A percentile compares a stretch with the other conserved stretches of the same genome.
These are phyloP conservation scores for Aspergillus sparsus DNA, from an alignment of 495 filamentous ascomycete species.

Conservation along the genomic window DNA sequence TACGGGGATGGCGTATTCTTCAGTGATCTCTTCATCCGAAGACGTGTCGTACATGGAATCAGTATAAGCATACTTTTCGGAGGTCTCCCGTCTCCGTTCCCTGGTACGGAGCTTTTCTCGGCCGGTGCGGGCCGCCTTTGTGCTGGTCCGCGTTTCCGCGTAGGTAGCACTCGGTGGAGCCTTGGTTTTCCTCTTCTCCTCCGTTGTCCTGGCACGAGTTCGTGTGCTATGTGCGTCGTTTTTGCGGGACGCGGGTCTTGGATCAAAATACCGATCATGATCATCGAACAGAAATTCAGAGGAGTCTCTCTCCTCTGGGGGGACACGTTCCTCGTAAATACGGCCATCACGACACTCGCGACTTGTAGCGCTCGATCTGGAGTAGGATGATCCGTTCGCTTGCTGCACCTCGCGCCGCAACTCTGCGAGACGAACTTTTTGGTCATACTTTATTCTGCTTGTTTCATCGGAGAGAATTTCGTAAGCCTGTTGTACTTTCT, in stretches of 20 bases:
- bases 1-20: slow-evolving; percentile 27
- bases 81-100: slow-evolving; percentile 49
- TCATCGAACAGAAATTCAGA: slow-evolving; percentile 44
- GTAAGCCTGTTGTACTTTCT: slow-evolving; percentile 90
- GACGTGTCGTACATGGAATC: slow-evolving; percentile 18
- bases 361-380: slow-evolving; percentile 23
- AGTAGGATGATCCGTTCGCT: slow-evolving; percentile 37
- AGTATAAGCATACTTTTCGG: slow-evolving; percentile 40
- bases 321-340: slow-evolving; percentile 49
- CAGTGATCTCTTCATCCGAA: slow-evolving; percentile 37
- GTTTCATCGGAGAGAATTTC: slow-evolving; percentile 83
- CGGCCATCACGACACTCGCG: slow-evolving; percentile 50
- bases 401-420: slow-evolving; percentile 51
- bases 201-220: slow-evolving; percentile 32
- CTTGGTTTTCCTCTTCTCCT: slow-evolving; percentile 44
- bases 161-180: slow-evolving; percentile 29
- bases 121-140: slow-evolving; percentile 36
- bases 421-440: slow-evolving; percentile 65
- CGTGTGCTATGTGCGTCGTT: slow-evolving; percentile 43
- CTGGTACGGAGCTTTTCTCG: slow-evolving; percentile 52
- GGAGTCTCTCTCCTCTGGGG: slow-evolving; percentile 44
- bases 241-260: slow-evolving; percentile 43
- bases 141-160: slow-evolving; percentile 35
- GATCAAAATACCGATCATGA: slow-evolving; percentile 37
- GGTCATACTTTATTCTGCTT: slow-evolving; percentile 73